Evolutionary conservation across 495 filamentous ascomycete species (phyloP).

Genomic region (Trypethelium eluteriae): DNA sequence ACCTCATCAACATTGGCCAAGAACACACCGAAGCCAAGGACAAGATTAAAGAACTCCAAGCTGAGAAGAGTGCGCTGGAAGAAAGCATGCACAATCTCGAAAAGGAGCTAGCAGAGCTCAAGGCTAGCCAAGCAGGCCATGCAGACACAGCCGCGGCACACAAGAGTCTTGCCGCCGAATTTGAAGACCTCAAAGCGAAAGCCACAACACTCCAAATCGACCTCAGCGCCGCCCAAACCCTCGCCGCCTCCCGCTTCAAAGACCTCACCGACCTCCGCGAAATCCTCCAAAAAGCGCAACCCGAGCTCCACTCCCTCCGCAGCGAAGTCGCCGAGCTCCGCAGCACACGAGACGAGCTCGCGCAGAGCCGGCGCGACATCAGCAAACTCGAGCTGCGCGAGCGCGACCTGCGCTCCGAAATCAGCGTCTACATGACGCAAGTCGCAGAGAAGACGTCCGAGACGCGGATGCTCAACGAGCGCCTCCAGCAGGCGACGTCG

Average conservation of each 20-base stretch:
- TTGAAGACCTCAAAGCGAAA: conserved; percentile 65
- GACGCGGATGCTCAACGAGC: conserved; percentile 65
- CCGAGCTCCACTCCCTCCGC: conserved; percentile 69
- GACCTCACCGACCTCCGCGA: conserved; percentile 73
- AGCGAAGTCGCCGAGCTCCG: conserved; percentile 68
- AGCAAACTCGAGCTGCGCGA: conserved; percentile 69
- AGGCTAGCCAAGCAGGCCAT: conserved; percentile 44
- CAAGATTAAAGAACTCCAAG: conserved; percentile 58
- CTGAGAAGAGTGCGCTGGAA: conserved; percentile 46
- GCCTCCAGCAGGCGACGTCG: conserved; percentile 64
- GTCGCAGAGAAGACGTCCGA: conserved; percentile 66
- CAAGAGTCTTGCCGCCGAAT: conserved; percentile 57
- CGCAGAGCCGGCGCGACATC: conserved; percentile 58
- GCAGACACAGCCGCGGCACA: conserved; percentile 50
- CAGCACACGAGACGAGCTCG: conserved; percentile 61
- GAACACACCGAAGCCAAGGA: conserved; percentile 80
- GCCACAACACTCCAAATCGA: conserved; percentile 68
- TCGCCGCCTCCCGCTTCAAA: conserved; percentile 79
- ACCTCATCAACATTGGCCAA: conserved; percentile 63
- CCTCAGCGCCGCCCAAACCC: conserved; percentile 73
- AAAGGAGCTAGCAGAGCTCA: conserved; percentile 42
- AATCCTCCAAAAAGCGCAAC: conserved; percentile 73
- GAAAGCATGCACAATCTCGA: conserved; percentile 21
- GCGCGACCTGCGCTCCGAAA: conserved; percentile 68
- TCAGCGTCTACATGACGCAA: conserved; percentile 59